Evolutionary conservation across 1,284 basidiomycete species (phyloP), one percentile per base, ranked within the genome.

Genomic region (Coniferiporia weirii): DNA sequence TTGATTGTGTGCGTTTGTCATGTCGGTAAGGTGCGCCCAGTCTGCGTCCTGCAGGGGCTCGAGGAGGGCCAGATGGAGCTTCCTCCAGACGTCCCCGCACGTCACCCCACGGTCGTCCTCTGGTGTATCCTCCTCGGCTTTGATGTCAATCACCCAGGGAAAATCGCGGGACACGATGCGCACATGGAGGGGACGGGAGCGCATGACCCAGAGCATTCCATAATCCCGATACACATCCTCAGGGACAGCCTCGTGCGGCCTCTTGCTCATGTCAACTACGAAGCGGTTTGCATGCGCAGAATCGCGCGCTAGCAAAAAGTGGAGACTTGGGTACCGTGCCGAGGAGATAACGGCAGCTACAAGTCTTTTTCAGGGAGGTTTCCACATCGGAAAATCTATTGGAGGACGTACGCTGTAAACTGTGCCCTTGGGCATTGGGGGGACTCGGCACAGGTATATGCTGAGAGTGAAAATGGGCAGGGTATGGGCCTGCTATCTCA

Each of bases 41-140:
- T 86, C 84, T 2, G 81, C 81, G 60, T 85, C 81, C 4, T 63
- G 75, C 12, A 87, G 72, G 12, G 74, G 75, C 57, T 78, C 71
- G 53, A 83, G 81, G 34, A 87, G 70, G 48, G 71, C 75, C 5
- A 69, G 60, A 62, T 81, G 70, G 17, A 87, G 49, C 2, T 75
- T 77, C 45, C 79, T 76, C 73, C 83, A 85, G 1, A 86, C 69
- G 15, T 73, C 72, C 52, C 76, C 73, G 60, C 79, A 82, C 1
- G 80, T 81, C 38, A 84, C 68, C 32, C 57, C 57, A 8, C 36
- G 51, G 12, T 46, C 40, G 20, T 8, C 48, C 32, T 56, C 54
- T 12, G 43, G 34, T 75, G 67, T 0, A 63, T 62, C 9, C 65
- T 67, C 1, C 65, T 67, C 1, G 22, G 51, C 70, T 32, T 47